phyloP scores from a whole-genome alignment of 306 rosid genomes.

The Cyclanthera cordifolia region DNA sequence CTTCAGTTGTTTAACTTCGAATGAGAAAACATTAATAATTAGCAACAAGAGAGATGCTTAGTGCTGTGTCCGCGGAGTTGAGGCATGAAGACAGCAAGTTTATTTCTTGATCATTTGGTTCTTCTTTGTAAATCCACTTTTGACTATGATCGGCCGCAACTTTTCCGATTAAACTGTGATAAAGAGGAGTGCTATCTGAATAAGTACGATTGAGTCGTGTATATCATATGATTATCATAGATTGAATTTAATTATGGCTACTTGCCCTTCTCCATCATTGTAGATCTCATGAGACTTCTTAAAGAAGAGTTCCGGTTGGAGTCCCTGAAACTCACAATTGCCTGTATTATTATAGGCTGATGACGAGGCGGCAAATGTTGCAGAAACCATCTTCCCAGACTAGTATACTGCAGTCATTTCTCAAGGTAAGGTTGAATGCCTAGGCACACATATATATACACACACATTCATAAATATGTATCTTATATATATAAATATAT shows the following conservation, averaged over 20 bases:
- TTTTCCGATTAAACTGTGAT: conserved; percentile 79
- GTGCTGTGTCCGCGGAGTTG: conserved; percentile 73
- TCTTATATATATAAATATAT: too few relatives aligned
- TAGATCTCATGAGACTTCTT: conserved; percentile 99
- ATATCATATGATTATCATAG: too few relatives aligned
- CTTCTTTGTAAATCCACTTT: conserved; percentile 91
- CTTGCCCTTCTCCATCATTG: conserved; percentile 89
- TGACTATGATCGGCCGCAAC: conserved; percentile 91
- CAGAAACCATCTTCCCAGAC: conserved; percentile 99
- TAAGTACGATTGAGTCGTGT: too few relatives aligned
- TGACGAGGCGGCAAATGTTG: conserved; percentile 63
- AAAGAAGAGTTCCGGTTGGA: conserved; percentile 91
- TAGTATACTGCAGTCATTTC: conserved; percentile 46
- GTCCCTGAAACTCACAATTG: conserved; percentile 29
- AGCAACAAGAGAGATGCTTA: background rate
- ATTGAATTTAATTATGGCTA: too few relatives aligned
- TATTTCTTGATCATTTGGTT: conserved; percentile 81
- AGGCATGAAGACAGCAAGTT: conserved; percentile 92
- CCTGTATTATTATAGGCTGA: conserved; percentile 15
- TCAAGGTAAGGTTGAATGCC: too few relatives aligned
- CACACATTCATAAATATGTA: too few relatives aligned
- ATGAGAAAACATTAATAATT: too few relatives aligned
- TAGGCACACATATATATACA: too few relatives aligned
- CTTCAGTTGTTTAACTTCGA: too few relatives aligned
- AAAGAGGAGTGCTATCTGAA: too few relatives aligned